Evolutionary conservation across 1,284 basidiomycete species (phyloP).

Genomic region (Pisolithus thermaeus): DNA sequence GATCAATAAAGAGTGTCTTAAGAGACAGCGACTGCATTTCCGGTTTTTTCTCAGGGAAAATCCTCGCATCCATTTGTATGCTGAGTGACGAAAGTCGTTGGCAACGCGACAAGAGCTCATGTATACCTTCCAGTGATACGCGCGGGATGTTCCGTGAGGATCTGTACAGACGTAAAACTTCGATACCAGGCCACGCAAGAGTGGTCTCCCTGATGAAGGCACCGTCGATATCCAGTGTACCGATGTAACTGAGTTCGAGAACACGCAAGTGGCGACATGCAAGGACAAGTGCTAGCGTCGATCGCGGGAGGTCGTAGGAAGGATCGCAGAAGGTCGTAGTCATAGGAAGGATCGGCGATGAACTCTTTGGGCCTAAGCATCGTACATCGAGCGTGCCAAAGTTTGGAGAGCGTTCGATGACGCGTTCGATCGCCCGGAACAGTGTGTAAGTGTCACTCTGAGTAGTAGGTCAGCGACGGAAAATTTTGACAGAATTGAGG

Average conservation of each 20-base stretch:
- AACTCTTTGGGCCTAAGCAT: too few species aligned
- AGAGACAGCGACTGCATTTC: slow-evolving; percentile 5
- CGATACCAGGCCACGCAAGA: slow-evolving; percentile 21
- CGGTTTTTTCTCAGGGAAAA: background rate
- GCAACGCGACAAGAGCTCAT: slow-evolving; percentile 5
- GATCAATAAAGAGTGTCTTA: slow-evolving; percentile 23
- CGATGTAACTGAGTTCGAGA: slow-evolving; percentile 22
- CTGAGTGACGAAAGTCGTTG: slow-evolving; percentile 16
- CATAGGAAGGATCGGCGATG: slow-evolving; percentile 11
- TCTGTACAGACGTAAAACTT: slow-evolving; percentile 20
- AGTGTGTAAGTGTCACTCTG: slow-evolving; percentile 18
- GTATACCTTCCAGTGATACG: background rate
- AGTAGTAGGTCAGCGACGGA: slow-evolving; percentile 18
- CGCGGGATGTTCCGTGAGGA: background rate
- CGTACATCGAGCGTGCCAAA: background rate
- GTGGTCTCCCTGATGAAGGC: slow-evolving; percentile 21
- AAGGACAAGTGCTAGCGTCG: slow-evolving; percentile 18
- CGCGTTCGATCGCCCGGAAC: slow-evolving; percentile 16
- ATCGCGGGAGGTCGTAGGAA: slow-evolving; percentile 17
- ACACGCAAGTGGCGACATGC: slow-evolving; percentile 15
- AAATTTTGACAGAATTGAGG: slow-evolving; percentile 18
- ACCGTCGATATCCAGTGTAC: slow-evolving; percentile 24
- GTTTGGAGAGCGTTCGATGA: slow-evolving; percentile 21
- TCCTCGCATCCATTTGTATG: slow-evolving; percentile 21
- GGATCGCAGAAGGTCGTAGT: background rate